Base-by-base conservation (phyloP, 2,329 filamentous ascomycete species). In the Clonostachys sp. region DNA sequence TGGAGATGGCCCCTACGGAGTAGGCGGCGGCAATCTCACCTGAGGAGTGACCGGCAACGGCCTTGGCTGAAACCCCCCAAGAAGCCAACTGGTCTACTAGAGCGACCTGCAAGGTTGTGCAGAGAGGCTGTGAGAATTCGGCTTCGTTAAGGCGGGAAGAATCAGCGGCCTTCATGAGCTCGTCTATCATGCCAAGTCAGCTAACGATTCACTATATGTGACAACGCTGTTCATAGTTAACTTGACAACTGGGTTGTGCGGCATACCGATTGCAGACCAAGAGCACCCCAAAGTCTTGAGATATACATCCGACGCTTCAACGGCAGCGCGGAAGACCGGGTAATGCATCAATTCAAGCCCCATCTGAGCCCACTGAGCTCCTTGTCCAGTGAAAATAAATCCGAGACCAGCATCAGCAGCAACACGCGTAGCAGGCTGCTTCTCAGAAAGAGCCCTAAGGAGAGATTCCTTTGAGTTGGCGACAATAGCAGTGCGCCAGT, bases 21-120 rank as follows among this genome's bases (percentile, higher is more conserved):
- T 73, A 74, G 0, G 71, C 70, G 2, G 71, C 72, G 0, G 64
- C 71, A 35, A 74, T 70, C 49, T 75, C 72, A 2, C 72, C 72
- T 3, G 57, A 62, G 0, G 67, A 71, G 48, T 75, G 72, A 1
- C 71, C 72, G 4, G 72, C 61, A 0, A 69, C 65, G 2, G 58
- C 62, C 6, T 53, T 30, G 0, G 68, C 64, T 2, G 39, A 44
- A 24, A 75, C 50, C 1, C 62, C 59, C 45, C 58, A 58, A 2
- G 52, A 49, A 0, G 39, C 36, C 3, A 77, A 59, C 0, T 69
- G 52, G 13, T 73, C 62, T 0, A 73, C 60, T 1, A 78, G 52
- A 0, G 57, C 71, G 2, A 76, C 49, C 47, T 76, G 73, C 0
- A 77, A 17, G 0, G 69, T 68, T 1, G 71, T 73, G 34, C 63